A percentile compares a stretch with the other conserved stretches of the same genome.
These are phyloP conservation scores for Magnaporthiopsis poae DNA, from an alignment of 2,329 filamentous ascomycete genomes.

Conservation along the genomic window DNA sequence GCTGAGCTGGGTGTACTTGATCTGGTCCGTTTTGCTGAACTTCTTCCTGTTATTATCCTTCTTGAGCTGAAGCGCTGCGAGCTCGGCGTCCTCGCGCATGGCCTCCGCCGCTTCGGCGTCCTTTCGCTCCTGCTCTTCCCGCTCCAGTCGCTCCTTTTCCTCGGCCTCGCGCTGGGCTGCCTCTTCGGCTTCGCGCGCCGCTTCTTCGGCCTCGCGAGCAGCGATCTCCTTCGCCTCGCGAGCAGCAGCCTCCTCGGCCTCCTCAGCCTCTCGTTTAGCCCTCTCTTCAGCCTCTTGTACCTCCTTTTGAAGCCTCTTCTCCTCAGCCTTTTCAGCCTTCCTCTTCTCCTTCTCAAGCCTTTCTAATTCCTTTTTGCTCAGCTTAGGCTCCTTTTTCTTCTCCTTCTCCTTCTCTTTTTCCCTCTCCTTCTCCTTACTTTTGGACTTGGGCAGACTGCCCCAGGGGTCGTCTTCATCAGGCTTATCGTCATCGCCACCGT, in stretches of 20 bases:
- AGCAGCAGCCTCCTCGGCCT: slow-evolving; percentile 29
- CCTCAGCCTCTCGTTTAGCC: slow-evolving; percentile 17
- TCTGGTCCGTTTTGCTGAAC: slow-evolving; percentile 20
- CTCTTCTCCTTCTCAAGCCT: slow-evolving; percentile 35
- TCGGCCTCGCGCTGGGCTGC: slow-evolving; percentile 28
- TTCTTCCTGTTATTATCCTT: slow-evolving; percentile 19
- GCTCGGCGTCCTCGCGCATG: slow-evolving; percentile 28
- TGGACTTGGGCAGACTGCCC: slow-evolving; percentile 25
- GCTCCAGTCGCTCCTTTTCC: slow-evolving; percentile 21
- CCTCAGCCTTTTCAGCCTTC: slow-evolving; percentile 19
- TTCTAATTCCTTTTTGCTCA: slow-evolving; percentile 40
- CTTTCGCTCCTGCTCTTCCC: slow-evolving; percentile 18
- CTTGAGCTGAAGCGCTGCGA: slow-evolving; percentile 21
- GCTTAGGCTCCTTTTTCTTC: slow-evolving; percentile 32
- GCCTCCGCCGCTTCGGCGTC: slow-evolving; percentile 27
- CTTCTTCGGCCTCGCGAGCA: slow-evolving; percentile 30
- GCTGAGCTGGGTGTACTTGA: slow-evolving; percentile 25
- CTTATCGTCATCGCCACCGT: slow-evolving; percentile 13
- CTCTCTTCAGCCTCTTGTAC: slow-evolving; percentile 22
- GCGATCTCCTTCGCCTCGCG: slow-evolving; percentile 23
- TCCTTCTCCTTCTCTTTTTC: slow-evolving; percentile 22
- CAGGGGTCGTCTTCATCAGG: slow-evolving; percentile 26
- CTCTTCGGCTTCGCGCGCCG: slow-evolving; percentile 30
- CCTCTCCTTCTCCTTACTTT: slow-evolving; percentile 33
- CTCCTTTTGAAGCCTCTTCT: slow-evolving; percentile 36